Base-by-base conservation (phyloP, 495 filamentous ascomycete species). In the Wilcoxina mikolae region DNA sequence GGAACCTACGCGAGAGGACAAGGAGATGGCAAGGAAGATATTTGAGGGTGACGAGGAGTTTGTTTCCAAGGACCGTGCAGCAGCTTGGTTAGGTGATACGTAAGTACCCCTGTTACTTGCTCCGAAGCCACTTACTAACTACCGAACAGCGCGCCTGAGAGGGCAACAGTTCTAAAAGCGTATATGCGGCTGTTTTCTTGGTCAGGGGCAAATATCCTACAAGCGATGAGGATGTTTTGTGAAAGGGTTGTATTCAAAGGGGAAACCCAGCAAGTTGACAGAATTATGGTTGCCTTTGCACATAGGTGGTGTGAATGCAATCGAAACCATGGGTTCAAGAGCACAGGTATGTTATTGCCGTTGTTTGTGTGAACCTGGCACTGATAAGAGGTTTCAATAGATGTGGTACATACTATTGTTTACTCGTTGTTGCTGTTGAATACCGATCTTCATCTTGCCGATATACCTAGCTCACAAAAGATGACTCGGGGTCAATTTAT, bases 221-320 rank as follows among this genome's bases (percentile, higher is more conserved):
- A 76, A 17, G 79, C 87, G 10, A 71, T 96, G 51, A 81, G 91
- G 39, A 75, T 78, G 45, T 74, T 99, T 31, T 99, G 93, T 66
- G 72, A 75, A 41, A 81, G 84, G 23, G 71, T 96, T n/a, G 74
- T 91, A 18, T 71, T 99, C 41, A 84, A 84, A 63, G 91, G 85
- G 23, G 91, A 99, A 71, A 93, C 88, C 20, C 91, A 99, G 69
- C 91, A 99, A 67, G 83, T 99, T 7, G 93, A 96, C 62, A 81
- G 91, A 3, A 88, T 99, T 29, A 69, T 99, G 60, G 84, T 88
- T 64, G 82, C 84, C 17, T 88, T 96, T 60, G 83, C 90, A 2
- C 78, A 74, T 28, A 72, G 90, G 43, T 96, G 93, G 91, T 95
- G 88, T 66, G 78, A 84, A 61, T 96, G 90, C 70, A 99, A 99